Percentiles rank a stretch among this genome's conserved stretches.
These are phyloP conservation scores for Hanseniaspora meyeri DNA, from an alignment of 805 yeast genomes.

Conservation along the genomic window DNA sequence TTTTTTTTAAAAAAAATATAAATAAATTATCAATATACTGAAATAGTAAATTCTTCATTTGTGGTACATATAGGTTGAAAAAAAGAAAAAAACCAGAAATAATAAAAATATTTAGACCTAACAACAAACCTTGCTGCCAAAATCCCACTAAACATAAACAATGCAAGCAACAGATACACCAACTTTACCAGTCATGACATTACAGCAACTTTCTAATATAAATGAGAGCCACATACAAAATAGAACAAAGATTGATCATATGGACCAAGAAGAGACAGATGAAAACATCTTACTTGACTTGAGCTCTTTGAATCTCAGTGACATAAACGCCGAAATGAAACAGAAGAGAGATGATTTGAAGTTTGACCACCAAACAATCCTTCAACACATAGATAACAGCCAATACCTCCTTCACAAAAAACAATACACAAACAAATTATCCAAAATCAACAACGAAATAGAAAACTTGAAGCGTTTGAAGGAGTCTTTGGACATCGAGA, in stretches of 20 bases:
- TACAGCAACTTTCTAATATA: constrained; percentile 1
- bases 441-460: constrained; percentile 1
- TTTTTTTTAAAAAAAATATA: not conserved
- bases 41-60: too few species aligned
- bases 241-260: not conserved
- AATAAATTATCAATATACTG: too few species aligned
- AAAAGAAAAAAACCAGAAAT: too few species aligned
- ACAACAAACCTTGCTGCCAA: too few species aligned
- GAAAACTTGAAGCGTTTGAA: not conserved
- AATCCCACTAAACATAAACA: too few species aligned
- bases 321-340: not conserved
- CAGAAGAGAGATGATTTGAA: constrained; percentile 7
- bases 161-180: constrained; percentile 6
- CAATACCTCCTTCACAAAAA: not conserved
- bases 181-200: constrained; percentile 8
- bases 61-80: too few species aligned
- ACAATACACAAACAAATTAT: not conserved
- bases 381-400: constrained; percentile 8
- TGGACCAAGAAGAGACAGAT: not conserved
- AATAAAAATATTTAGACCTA: too few species aligned
- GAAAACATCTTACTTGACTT: constrained; percentile 5
- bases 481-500: constrained; percentile 1
- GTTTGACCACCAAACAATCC: constrained; percentile 6
- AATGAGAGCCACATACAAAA: not conserved
- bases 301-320: not conserved